Evolutionary conservation across 768 basidiomycete genomes (phyloP).

Genomic region (Tricholomella constricta): DNA sequence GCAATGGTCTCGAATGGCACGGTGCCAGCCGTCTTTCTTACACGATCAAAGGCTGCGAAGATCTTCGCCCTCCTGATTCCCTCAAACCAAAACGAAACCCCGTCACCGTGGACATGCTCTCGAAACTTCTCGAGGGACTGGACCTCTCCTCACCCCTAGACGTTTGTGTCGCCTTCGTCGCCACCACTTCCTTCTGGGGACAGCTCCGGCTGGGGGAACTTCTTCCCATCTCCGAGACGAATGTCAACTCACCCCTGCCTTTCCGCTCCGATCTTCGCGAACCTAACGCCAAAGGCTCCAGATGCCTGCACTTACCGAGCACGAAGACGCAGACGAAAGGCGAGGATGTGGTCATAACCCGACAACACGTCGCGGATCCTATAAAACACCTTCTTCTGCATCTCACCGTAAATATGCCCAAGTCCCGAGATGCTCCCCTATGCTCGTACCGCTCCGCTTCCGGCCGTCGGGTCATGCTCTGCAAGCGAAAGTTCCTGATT

Average conservation of each 20-base stretch:
- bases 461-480: neutral
- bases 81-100: too few relatives aligned
- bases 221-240: too few relatives aligned
- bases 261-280: neutral
- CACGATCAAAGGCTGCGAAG: slow-evolving; percentile 24
- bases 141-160: slow-evolving; percentile 15
- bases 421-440: too few relatives aligned
- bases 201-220: slow-evolving; percentile 35
- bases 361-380: too few relatives aligned
- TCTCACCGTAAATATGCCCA: too few relatives aligned
- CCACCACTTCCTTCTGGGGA: slow-evolving; percentile 30
- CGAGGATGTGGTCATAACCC: too few relatives aligned
- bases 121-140: neutral
- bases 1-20: slow-evolving; percentile 23
- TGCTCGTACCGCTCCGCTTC: neutral
- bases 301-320: too few relatives aligned
- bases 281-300: neutral
- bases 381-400: too few relatives aligned
- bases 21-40: slow-evolving; percentile 21
- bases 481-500: neutral
- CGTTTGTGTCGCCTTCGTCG: slow-evolving; percentile 20
- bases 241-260: too few relatives aligned
- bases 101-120: neutral
- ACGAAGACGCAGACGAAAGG: too few relatives aligned
- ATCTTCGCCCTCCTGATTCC: slow-evolving; percentile 20